Evolutionary conservation across 495 filamentous ascomycete genomes (phyloP).

Genomic region (Tuber calosporum): DNA sequence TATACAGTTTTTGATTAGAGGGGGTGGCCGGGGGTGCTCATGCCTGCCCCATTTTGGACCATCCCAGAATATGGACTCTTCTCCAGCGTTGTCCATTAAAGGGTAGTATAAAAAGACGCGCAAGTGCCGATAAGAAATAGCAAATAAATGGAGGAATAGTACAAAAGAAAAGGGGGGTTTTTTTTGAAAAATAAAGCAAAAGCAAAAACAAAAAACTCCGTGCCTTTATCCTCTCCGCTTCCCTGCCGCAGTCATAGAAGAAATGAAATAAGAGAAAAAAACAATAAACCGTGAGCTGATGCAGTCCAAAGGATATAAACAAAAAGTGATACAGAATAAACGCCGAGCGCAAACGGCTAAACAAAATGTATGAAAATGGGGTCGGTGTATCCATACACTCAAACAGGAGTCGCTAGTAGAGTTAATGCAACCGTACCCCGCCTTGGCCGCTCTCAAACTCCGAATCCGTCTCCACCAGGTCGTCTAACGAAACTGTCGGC

Average conservation of each 20-base stretch:
- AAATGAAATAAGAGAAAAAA: constrained; percentile 3
- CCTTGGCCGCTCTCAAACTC: constrained; percentile 21
- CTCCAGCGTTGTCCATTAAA: neutral
- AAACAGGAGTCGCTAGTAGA: constrained; percentile 11
- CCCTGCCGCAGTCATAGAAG: constrained; percentile 11
- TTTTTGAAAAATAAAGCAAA: constrained; percentile 21
- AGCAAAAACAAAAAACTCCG: constrained; percentile 33
- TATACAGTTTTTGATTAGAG: neutral
- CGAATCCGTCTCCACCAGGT: constrained; percentile 21
- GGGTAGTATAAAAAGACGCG: neutral
- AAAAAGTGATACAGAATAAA: neutral
- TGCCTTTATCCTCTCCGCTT: constrained; percentile 32
- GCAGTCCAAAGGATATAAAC: neutral
- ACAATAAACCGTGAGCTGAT: constrained; percentile 13
- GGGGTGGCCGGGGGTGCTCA: neutral
- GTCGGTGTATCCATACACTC: neutral
- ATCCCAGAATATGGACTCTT: neutral
- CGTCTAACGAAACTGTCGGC: constrained; percentile 22
- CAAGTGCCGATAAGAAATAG: neutral
- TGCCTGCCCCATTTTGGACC: neutral
- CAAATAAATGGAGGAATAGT: neutral
- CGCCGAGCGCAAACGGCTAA: neutral
- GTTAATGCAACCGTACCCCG: constrained; percentile 20
- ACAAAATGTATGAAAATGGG: neutral
- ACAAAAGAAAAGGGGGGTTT: constrained; percentile 26